These are phyloP conservation scores for Solanum peruvianum DNA, from an alignment of 257 asterid species.

Conservation along the genomic window DNA sequence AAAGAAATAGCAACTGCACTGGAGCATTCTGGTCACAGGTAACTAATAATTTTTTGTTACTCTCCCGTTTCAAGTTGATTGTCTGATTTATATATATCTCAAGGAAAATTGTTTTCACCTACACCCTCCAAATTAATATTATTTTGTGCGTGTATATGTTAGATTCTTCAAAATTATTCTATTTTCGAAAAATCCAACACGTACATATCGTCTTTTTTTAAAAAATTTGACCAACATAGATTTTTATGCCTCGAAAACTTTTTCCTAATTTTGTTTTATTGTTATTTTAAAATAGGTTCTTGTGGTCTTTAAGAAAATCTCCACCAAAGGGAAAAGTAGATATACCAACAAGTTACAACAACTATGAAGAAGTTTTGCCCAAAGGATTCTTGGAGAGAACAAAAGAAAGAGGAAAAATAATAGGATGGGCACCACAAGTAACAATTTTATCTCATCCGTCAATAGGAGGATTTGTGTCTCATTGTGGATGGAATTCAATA, in stretches of 20 bases:
- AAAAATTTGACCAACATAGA: not conserved
- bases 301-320: conserved; percentile 11
- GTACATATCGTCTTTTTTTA: rapidly evolving
- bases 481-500: conserved; percentile 18
- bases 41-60: not conserved
- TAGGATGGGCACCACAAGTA: conserved; percentile 18
- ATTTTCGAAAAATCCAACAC: not conserved
- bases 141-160: not conserved
- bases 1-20: conserved; percentile 10
- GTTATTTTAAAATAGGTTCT: not conserved
- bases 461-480: conserved; percentile 11
- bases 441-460: conserved; percentile 7
- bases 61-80: not conserved
- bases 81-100: not conserved
- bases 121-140: too few relatives aligned
- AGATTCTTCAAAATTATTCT: not conserved
- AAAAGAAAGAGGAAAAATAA: not conserved
- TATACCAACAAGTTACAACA: not conserved
- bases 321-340: not conserved
- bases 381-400: conserved; percentile 14
- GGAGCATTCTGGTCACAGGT: conserved; percentile 1
- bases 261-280: not conserved
- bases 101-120: not conserved
- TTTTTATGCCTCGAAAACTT: not conserved
- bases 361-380: conserved; percentile 2